Conservation (phyloP, 1,284 basidiomycete genomes). For the Cutaneotrichosporon dermatis region DNA sequence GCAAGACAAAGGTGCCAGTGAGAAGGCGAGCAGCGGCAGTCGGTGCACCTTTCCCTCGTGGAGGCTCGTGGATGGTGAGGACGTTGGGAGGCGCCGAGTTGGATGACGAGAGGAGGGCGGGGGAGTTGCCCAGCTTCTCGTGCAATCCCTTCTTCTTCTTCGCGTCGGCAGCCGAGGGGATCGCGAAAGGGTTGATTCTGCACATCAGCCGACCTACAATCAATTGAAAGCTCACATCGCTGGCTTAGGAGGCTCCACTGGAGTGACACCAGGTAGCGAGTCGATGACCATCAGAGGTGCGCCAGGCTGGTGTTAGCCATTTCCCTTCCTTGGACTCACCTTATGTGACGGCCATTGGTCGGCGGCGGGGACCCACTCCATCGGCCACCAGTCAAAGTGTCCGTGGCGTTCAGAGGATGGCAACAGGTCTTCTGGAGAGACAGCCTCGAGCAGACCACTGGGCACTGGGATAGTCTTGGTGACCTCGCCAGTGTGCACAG, state of each 20-base stretch:
- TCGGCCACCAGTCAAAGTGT: constrained; percentile 12
- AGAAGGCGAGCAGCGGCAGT: constrained; percentile 13
- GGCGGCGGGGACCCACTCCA: constrained; percentile 11
- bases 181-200: constrained; percentile 20
- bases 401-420: neutral
- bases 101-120: constrained; percentile 27
- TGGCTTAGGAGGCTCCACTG: constrained; percentile 41
- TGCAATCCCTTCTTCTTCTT: constrained; percentile 21
- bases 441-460: constrained; percentile 5
- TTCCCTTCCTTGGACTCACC: constrained; percentile 9
- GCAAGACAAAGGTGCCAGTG: constrained; percentile 31
- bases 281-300: constrained; percentile 36
- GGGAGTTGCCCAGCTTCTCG: constrained; percentile 26
- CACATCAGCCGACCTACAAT: neutral
- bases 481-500: constrained; percentile 38
- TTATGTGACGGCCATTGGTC: constrained; percentile 19
- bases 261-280: constrained; percentile 34
- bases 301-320: constrained; percentile 28
- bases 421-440: neutral
- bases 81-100: constrained; percentile 23
- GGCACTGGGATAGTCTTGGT: constrained; percentile 16
- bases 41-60: neutral
- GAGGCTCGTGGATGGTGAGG: constrained; percentile 19
- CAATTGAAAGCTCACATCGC: constrained; percentile 23
- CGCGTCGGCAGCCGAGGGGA: neutral